These are phyloP conservation scores for Nidula niveotomentosa DNA, from an alignment of 1,284 basidiomycete species.

Conservation along the genomic window DNA sequence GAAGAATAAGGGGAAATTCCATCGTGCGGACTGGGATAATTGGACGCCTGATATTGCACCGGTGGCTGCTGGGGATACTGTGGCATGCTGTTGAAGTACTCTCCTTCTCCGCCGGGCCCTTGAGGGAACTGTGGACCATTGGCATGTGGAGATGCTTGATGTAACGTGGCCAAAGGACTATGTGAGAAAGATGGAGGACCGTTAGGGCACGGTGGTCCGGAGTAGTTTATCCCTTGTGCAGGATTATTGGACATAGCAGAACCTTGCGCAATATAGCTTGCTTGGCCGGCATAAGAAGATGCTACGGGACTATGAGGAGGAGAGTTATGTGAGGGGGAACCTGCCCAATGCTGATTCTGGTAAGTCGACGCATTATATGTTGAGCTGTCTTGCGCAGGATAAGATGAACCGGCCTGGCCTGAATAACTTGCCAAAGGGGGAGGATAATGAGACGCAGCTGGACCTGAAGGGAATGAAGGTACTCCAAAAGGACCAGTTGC, in stretches of 20 bases:
- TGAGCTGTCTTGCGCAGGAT: too few relatives aligned
- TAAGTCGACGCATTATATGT: too few relatives aligned
- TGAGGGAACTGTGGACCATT: constrained; percentile 24
- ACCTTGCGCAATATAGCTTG: too few relatives aligned
- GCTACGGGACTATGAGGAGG: too few relatives aligned
- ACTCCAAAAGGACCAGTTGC: background rate
- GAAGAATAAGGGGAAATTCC: background rate
- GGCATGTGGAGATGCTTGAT: background rate
- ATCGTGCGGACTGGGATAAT: constrained; percentile 1
- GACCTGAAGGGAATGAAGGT: background rate
- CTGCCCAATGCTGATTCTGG: too few relatives aligned
- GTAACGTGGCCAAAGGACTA: background rate
- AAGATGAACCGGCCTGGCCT: too few relatives aligned
- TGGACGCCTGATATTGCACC: constrained; percentile 8
- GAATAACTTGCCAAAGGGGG: too few relatives aligned
- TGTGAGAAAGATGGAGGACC: background rate
- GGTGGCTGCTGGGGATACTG: background rate
- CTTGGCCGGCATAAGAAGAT: too few relatives aligned
- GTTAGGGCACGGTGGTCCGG: background rate
- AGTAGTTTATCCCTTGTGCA: background rate
- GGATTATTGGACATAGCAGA: background rate
- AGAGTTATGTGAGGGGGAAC: too few relatives aligned
- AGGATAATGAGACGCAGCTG: too few relatives aligned
- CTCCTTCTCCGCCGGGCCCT: constrained; percentile 17
- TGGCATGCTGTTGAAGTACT: constrained; percentile 8